These are phyloP conservation scores for Geotrichum histeridarum DNA, from an alignment of 1,139 yeast genomes.

Conservation along the genomic window DNA sequence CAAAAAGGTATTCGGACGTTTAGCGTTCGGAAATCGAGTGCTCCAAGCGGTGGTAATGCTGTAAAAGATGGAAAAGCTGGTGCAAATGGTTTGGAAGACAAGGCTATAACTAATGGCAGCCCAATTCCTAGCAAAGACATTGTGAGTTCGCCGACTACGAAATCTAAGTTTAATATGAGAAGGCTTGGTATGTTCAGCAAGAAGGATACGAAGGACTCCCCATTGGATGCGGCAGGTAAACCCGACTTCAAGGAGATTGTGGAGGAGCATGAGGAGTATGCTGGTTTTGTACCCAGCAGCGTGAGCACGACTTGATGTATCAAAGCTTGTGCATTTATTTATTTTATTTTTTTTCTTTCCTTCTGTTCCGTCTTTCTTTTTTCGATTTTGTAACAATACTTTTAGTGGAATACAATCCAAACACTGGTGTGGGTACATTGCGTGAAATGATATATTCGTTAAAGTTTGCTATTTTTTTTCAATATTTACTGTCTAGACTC, in stretches of 20 bases:
- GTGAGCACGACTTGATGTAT: too few relatives aligned
- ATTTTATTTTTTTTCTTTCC: not conserved
- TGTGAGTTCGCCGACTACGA: not conserved
- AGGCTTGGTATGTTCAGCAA: constrained; percentile 17
- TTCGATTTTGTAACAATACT: not conserved
- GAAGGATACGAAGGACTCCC: constrained; percentile 11
- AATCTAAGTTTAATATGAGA: constrained; percentile 16
- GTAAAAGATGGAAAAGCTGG: not conserved
- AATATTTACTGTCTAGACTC: constrained; percentile 26
- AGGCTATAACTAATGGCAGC: too few relatives aligned
- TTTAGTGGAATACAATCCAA: not conserved
- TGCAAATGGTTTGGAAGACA: not conserved
- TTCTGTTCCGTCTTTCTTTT: not conserved
- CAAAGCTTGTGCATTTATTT: not conserved
- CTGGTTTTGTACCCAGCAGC: too few relatives aligned
- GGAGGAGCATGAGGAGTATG: not conserved
- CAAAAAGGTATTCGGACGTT: constrained; percentile 34
- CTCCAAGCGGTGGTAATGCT: not conserved
- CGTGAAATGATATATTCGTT: not conserved
- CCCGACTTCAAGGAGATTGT: not conserved
- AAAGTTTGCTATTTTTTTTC: not conserved
- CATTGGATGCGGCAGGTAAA: not conserved
- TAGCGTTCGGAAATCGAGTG: constrained; percentile 15
- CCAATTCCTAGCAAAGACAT: not conserved
- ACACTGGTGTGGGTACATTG: too few relatives aligned